Conservation (phyloP, 140 eudicot species). For the Artemisia princeps region DNA sequence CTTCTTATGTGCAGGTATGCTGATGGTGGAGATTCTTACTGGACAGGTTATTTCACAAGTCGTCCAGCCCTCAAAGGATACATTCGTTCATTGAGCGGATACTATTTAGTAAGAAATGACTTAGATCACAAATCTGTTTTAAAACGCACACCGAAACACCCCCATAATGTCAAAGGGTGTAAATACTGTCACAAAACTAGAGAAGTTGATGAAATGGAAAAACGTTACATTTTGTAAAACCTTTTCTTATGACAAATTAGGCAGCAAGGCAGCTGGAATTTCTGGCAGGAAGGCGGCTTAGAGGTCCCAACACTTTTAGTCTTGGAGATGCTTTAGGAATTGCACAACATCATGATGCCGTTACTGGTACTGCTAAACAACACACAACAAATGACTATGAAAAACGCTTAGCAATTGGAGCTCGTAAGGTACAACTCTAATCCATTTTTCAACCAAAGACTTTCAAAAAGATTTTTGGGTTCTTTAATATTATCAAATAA, state of each 20-base stretch:
- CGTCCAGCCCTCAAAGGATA: constrained; percentile 86
- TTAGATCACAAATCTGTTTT: not conserved
- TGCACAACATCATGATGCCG: constrained; percentile 96
- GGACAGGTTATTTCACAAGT: constrained; percentile 87
- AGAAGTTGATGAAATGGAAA: too few relatives aligned
- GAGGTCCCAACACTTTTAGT: constrained; percentile 43
- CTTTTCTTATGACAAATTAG: constrained; percentile 25
- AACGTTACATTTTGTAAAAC: not conserved
- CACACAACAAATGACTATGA: constrained; percentile 79
- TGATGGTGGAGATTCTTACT: constrained; percentile 57
- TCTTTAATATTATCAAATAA: too few relatives aligned
- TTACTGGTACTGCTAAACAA: constrained; percentile 81
- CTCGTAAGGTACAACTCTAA: constrained; percentile 47
- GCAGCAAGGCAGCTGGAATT: constrained; percentile 90
- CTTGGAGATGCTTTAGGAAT: constrained; percentile 92
- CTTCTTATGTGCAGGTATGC: constrained; percentile 59
- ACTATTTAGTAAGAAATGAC: constrained; percentile 51
- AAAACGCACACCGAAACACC: too few relatives aligned
- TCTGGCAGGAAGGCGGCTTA: constrained; percentile 46
- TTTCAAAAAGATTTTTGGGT: too few relatives aligned
- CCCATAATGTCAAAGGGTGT: not conserved
- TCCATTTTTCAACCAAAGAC: constrained; percentile 4
- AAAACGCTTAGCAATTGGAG: constrained; percentile 83
- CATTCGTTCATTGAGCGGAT: constrained; percentile 78
- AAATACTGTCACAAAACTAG: constrained; percentile 7